A percentile compares a stretch with the other conserved stretches of the same genome.
Conservation (phyloP, 139 green algal genomes). For the Chlorella sp. region DNA sequence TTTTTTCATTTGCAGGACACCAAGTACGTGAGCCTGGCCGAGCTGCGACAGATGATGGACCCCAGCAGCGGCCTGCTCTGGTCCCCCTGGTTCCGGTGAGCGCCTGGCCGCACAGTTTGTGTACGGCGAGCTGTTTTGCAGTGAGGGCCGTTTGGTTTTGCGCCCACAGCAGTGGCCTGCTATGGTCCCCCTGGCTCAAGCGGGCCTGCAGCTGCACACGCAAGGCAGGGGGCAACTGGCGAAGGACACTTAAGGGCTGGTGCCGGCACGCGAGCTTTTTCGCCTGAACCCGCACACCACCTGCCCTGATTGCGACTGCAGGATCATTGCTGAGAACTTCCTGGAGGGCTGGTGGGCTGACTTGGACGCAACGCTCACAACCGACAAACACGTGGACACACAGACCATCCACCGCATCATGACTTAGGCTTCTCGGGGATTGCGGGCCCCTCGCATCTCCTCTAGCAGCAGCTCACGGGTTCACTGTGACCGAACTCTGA, state of each 20-base stretch:
- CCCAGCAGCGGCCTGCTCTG: conserved; percentile 68
- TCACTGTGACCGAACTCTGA: too few species aligned
- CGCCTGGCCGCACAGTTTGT: too few species aligned
- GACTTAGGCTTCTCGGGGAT: not conserved
- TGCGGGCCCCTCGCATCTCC: not conserved
- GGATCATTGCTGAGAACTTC: conserved; percentile 89
- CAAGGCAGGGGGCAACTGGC: too few species aligned
- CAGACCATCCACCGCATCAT: conserved; percentile 61
- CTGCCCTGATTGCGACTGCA: not conserved
- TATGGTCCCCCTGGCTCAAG: conserved; percentile 94
- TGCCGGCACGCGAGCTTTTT: too few species aligned
- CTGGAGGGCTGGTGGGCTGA: conserved; percentile 89
- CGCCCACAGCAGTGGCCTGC: conserved; percentile 49
- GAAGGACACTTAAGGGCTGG: too few species aligned
- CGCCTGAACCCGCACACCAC: not conserved
- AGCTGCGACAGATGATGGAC: conserved; percentile 83
- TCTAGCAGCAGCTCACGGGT: not conserved
- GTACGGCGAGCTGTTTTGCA: not conserved
- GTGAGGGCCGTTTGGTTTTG: not conserved
- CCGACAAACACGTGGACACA: conserved; percentile 53
- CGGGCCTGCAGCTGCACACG: too few species aligned
- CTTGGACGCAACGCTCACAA: conserved; percentile 66
- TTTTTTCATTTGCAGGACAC: conserved; percentile 8
- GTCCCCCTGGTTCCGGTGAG: conserved; percentile 92
- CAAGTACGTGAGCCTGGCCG: conserved; percentile 65